Percentiles rank a stretch among this genome's conserved stretches.
phyloP scores from a whole-genome alignment of 192 early-diverging fungal species.

The Entophlyctis helioformis region DNA sequence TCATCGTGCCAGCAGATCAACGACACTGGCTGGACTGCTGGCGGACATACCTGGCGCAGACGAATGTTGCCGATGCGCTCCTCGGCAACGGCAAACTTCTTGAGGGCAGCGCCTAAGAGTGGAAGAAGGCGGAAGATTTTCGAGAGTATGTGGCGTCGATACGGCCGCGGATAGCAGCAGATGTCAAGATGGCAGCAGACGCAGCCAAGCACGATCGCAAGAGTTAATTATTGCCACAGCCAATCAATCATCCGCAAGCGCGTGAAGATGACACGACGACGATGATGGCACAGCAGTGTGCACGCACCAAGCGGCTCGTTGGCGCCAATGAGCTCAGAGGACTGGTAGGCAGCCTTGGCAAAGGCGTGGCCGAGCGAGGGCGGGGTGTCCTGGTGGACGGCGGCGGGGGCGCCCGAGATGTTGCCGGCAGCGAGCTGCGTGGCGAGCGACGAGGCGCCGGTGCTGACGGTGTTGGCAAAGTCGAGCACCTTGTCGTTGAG shows the following conservation, averaged over 20 bases:
- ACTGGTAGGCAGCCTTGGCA: constrained; percentile 50
- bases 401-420: constrained; percentile 23
- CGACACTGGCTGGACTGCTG: too few species aligned
- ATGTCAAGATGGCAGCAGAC: too few species aligned
- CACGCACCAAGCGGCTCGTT: constrained; percentile 72
- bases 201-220: too few species aligned
- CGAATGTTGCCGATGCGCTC: constrained; percentile 77
- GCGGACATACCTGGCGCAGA: constrained; percentile 31
- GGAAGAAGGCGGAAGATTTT: too few species aligned
- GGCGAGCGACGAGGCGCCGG: constrained; percentile 45
- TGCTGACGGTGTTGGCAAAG: constrained; percentile 54
- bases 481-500: constrained; percentile 59
- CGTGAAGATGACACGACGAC: too few species aligned
- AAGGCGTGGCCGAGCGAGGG: constrained; percentile 62
- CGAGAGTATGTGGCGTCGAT: too few species aligned
- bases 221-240: too few species aligned
- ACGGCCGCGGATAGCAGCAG: too few species aligned
- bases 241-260: too few species aligned
- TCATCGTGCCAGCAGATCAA: too few species aligned
- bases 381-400: constrained; percentile 24
- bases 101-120: constrained; percentile 56
- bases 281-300: background rate
- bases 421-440: too few species aligned
- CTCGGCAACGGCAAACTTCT: constrained; percentile 73
- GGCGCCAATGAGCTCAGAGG: constrained; percentile 53